Percentiles rank a stretch among this genome's conserved stretches.
Conservation (phyloP, 1,284 basidiomycete genomes). For the Heliocybe sulcata region DNA sequence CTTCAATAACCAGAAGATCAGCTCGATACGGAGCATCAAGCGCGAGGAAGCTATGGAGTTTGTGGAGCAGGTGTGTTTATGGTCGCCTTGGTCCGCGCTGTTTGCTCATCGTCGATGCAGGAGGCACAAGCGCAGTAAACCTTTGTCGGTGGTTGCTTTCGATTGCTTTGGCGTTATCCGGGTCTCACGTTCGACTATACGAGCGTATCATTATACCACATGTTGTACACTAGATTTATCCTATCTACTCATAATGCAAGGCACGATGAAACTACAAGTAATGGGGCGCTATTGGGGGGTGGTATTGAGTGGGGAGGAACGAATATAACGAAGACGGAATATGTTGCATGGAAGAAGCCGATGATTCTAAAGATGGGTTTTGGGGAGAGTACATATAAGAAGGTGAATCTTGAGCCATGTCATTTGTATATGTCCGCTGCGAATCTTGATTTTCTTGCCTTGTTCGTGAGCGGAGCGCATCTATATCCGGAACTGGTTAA, state of each 20-base stretch:
- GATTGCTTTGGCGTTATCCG: not conserved
- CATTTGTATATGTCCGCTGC: no score
- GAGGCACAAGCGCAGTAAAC: constrained; percentile 24
- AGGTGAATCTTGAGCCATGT: no score
- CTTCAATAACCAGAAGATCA: constrained; percentile 94
- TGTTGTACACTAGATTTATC: not conserved
- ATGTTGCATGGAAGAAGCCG: no score
- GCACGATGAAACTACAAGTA: not conserved
- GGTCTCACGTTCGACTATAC: not conserved
- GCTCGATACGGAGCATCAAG: constrained; percentile 77
- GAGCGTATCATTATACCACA: not conserved
- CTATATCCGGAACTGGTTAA: no score
- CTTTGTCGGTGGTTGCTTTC: not conserved
- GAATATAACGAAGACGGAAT: no score
- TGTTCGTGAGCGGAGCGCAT: no score
- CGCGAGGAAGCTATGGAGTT: constrained; percentile 85
- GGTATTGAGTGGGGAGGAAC: no score
- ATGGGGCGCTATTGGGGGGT: not conserved
- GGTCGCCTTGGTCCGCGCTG: not conserved
- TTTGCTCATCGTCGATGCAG: constrained; percentile 7
- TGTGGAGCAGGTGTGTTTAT: constrained; percentile 64
- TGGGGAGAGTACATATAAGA: no score
- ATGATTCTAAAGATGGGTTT: no score
- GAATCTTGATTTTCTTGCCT: no score
- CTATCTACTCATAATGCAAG: not conserved